These are phyloP conservation scores for Venturia oleaginea DNA, from an alignment of 2,329 filamentous ascomycete genomes.

Conservation along the genomic window DNA sequence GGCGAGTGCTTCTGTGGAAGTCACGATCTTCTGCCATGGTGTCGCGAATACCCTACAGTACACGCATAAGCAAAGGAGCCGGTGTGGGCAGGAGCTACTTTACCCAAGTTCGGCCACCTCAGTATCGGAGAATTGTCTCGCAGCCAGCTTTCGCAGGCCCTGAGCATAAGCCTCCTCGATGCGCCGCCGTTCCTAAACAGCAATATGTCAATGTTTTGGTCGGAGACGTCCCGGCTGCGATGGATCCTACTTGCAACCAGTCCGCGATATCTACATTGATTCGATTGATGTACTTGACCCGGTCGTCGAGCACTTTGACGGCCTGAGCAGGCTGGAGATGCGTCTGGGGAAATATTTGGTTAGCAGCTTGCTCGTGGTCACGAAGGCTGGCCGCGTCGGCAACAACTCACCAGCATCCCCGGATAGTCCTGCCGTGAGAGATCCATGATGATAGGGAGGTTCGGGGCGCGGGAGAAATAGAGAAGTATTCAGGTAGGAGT, in stretches of 20 bases:
- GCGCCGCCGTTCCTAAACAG: conserved; percentile 71
- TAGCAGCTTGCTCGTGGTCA: conserved; percentile 9
- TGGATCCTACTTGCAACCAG: conserved; percentile 73
- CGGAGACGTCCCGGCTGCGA: conserved; percentile 1
- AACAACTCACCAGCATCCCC: conserved; percentile 71
- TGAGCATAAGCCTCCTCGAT: conserved; percentile 85
- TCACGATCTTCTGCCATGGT: conserved; percentile 82
- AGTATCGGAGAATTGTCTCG: conserved; percentile 60
- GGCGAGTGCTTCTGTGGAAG: conserved; percentile 70
- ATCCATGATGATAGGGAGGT: conserved; percentile 34
- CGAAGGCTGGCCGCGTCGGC: conserved; percentile 12
- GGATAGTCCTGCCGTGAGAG: conserved; percentile 86
- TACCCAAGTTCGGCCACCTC: conserved; percentile 80
- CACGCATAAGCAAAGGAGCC: conserved; percentile 17
- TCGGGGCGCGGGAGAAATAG: not conserved
- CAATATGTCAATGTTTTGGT: conserved; percentile 12
- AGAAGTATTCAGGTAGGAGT: no score
- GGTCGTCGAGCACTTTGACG: conserved; percentile 71
- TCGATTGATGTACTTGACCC: conserved; percentile 76
- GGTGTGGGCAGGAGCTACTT: conserved; percentile 23
- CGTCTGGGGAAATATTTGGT: conserved; percentile 45
- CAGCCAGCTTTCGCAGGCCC: conserved; percentile 70
- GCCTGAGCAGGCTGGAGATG: conserved; percentile 75
- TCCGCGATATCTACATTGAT: conserved; percentile 89
- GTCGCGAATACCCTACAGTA: conserved; percentile 68